Percentiles rank a stretch among this genome's conserved stretches.
Evolutionary conservation across 2,329 filamentous ascomycete genomes (phyloP).

Genomic region (Claviceps digitariae): DNA sequence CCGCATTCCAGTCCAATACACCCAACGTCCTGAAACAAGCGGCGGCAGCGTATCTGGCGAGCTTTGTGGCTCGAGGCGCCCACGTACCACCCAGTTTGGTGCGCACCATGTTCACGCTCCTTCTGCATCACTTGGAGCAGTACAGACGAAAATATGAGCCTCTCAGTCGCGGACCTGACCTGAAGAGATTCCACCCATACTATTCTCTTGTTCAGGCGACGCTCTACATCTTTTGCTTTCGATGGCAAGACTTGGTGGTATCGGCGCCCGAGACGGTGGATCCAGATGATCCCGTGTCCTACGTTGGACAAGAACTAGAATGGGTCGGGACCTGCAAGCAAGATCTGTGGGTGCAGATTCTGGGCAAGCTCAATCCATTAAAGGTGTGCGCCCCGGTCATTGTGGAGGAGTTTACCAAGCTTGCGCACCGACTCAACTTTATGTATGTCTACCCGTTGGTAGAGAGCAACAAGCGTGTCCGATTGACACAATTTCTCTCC

Average conservation of each 20-base stretch:
- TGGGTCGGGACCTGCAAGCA: conserved; percentile 69
- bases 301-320: conserved; percentile 56
- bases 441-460: conserved; percentile 81
- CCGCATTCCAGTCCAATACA: conserved; percentile 43
- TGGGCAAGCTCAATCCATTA: conserved; percentile 82
- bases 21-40: conserved; percentile 66
- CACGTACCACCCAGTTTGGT: conserved; percentile 65
- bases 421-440: conserved; percentile 73
- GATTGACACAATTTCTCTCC: conserved; percentile 56
- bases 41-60: conserved; percentile 83
- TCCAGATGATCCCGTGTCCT: conserved; percentile 46
- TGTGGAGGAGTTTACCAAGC: conserved; percentile 79
- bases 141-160: conserved; percentile 62
- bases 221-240: conserved; percentile 93
- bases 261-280: conserved; percentile 46
- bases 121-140: conserved; percentile 63
- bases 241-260: conserved; percentile 79
- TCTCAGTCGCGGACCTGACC: conserved; percentile 69
- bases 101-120: conserved; percentile 67
- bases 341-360: conserved; percentile 62
- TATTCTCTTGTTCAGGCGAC: conserved; percentile 82
- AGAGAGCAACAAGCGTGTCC: conserved; percentile 82
- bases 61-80: conserved; percentile 82
- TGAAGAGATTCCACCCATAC: conserved; percentile 70
- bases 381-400: conserved; percentile 89